Evolutionary conservation across 2,329 filamentous ascomycete genomes (phyloP), one percentile per base, ranked within the genome.

Genomic region (Colletotrichum destructivum): DNA sequence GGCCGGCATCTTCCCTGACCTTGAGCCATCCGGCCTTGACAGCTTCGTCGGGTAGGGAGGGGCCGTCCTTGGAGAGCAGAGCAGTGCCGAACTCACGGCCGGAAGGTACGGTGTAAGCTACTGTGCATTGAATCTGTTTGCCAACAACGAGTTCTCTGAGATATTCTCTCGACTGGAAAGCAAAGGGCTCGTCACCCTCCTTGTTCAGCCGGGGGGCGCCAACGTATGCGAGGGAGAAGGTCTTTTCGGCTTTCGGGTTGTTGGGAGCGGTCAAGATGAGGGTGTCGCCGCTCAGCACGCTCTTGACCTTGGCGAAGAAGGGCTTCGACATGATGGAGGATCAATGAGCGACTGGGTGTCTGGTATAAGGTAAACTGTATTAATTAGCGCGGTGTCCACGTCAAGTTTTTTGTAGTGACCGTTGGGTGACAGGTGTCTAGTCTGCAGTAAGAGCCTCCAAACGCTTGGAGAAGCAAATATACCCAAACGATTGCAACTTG

Each of bases 121-220:
- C 88, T 71, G 91, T 90, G 86, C 96, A 98, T 77, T 95, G 91
- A 74, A 99, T 88, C 38, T 92, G 89, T 83, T 98, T 98, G 79
- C 96, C 96, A 68, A 98, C 93, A 51, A 92, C 88, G 62, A 95
- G 87, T 75, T 92, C 91, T 78, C 96, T 93, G 73, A 99, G 89
- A 81, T 93, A 96, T 83, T 99, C 96, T 79, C 96, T 94, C 72
- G 96, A 98, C 83, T 96, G 93, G 83, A 98, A 99, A 70, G 94
- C 95, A 79, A 93, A 97, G 47, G 93, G 91, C 88, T 98, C 95
- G 79, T 98, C 96, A 69, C 94, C 95, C 77, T 98, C 95, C 82
- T 94, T 92, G 84, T 89, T 92, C 81, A 98, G 82, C 79, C 95
- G 92, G 4, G 96, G 96, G 61, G 95, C 95, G 71, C 92, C 93